These are phyloP conservation scores for Xerophyta viscosa DNA, from an alignment of 106 monocot genomes.

Conservation along the genomic window DNA sequence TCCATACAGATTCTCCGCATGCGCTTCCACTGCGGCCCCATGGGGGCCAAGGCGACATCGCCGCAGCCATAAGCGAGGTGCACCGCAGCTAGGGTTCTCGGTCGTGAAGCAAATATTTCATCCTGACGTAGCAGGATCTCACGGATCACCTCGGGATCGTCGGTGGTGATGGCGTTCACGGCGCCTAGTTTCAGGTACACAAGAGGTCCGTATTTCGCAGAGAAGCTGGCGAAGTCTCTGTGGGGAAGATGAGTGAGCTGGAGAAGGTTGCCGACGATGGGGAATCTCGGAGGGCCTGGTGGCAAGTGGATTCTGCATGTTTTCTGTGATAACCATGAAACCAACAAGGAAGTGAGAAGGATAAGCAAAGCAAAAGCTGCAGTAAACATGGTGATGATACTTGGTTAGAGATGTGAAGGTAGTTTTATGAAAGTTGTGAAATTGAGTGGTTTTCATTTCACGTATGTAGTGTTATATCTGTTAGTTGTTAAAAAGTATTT, in stretches of 20 bases:
- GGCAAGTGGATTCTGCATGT: constrained; percentile 26
- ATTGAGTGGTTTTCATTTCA: too few species aligned
- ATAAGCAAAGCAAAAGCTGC: not conserved
- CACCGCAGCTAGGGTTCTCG: constrained; percentile 56
- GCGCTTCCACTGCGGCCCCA: constrained; percentile 75
- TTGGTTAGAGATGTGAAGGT: too few species aligned
- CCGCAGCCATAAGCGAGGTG: constrained; percentile 69
- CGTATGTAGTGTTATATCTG: too few species aligned
- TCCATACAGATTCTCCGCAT: constrained; percentile 95
- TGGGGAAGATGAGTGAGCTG: constrained; percentile 71
- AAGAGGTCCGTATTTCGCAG: constrained; percentile 54
- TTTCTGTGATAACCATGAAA: not conserved
- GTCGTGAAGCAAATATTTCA: constrained; percentile 77
- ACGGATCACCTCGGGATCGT: constrained; percentile 69
- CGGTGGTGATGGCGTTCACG: constrained; percentile 61
- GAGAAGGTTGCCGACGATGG: constrained; percentile 79
- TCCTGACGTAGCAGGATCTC: constrained; percentile 83
- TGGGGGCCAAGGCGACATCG: constrained; percentile 78
- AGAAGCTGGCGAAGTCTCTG: constrained; percentile 64
- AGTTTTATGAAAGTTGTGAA: too few species aligned
- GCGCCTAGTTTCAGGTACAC: constrained; percentile 82
- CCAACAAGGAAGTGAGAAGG: not conserved
- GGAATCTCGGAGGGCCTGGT: constrained; percentile 70
- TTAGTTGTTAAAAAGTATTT: too few species aligned
- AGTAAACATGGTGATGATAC: not conserved